Evolutionary conservation across 805 yeast genomes (phyloP), one percentile per base, ranked within the genome.

Genomic region (Komagataella populi): DNA sequence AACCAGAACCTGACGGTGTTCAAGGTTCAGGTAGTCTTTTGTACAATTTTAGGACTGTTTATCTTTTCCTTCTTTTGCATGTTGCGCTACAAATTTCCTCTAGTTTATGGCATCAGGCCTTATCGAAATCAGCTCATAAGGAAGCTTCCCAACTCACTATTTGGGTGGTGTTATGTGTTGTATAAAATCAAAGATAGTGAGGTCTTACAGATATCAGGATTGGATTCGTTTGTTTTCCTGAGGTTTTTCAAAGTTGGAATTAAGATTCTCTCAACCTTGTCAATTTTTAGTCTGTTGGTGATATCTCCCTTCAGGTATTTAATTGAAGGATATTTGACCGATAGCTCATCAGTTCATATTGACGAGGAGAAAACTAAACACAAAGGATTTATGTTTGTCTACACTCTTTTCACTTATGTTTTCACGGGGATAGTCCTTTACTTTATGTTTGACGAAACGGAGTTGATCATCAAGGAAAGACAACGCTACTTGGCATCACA

Each of bases 401-500:
- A 78, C 55, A 77, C 81, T 1, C 56, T 76, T 1, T 79, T 78
- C 70, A 78, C 83, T 2, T 80, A 78, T 59, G 55, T 71, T 12
- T 80, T 80, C 61, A 73, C 81, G 2, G 62, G 64, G 2, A 64
- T 78, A 7, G 76, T 76, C 23, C 73, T 70, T 54, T 67, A 65
- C 52, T 71, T 69, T 55, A 56, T 78, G 22, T 72, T 71, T 56
- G 66, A 66, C 48, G 76, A 69, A 59, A 79, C 84, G 18, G 65
- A 68, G 14, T 66, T 64, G 50, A 75, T 80, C 39, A 70, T 80
- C 48, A 70, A 70, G 54, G 73, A 78, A 1, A 63, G 84, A 45
- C 84, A 80, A 57, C 70, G 73, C 55, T 78, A 77, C 59, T 63
- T 80, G 52, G 84, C 84, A 0, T 70, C 78, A 4, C 84, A 80